Base-by-base conservation (phyloP, 2,329 filamentous ascomycete genomes). In the Cephalotrichum gorgonifer region DNA sequence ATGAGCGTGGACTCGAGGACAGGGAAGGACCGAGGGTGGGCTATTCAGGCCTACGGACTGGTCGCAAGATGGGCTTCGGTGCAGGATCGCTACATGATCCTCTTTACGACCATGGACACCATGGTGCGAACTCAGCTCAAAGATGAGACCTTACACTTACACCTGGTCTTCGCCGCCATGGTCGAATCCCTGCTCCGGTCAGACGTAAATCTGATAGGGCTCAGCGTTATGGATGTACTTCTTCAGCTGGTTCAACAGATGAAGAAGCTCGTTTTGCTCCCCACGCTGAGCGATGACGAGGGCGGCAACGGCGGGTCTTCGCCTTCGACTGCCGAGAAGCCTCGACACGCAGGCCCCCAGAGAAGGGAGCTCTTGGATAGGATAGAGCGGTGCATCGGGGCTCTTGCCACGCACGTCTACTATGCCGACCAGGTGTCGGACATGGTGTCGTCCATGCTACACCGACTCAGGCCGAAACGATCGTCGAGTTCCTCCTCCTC, bases 391-490 rank as follows among this genome's bases (percentile, higher is more conserved):
- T 95, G 88, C 65, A 89, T 96, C 53, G 88, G 88, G n/a, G 81
- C 90, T 61, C 72, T 98, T 26, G 89, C 90, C 2, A 95, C 88
- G 1, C 93, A 98, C 60, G 83, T 96, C 28, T 98, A 98, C 70
- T 98, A 98, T 62, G 87, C 87, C 2, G 91, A 97, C 57, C 93
- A 98, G 64, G 88, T 97, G 49, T 83, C 86, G 2, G 93, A 98
- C 64, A 96, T 97, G 88, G 81, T 96, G 47, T 78, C 82, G 20
- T 81, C 88, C 1, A 83, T 97, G 42, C 69, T 97, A 15, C 70
- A 78, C 27, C 83, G 88, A 20, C 73, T 97, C 27, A 93, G 86
- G 64, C 87, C 89, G 3, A 64, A 69, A 2, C 68, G 66, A 33
- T 65, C 68, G 2, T 57, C 63, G 17, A 74, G 70, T 54, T 63